phyloP scores from a whole-genome alignment of 1,139 yeast genomes.

The Taphrina flavorubra region DNA sequence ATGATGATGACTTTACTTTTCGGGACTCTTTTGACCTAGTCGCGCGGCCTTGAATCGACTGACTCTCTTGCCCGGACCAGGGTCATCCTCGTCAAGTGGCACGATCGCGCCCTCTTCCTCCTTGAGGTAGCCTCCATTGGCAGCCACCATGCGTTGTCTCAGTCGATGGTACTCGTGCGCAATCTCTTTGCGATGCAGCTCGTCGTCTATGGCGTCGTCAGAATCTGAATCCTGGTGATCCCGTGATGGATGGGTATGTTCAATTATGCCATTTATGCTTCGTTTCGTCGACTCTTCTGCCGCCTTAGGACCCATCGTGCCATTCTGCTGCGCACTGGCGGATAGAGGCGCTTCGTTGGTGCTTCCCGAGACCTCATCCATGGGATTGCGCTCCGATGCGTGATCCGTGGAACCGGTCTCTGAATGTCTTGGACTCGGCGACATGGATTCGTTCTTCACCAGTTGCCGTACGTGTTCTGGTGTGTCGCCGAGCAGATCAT shows the following conservation, averaged over 20 bases:
- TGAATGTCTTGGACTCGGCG: constrained; percentile 13
- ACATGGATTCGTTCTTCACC: constrained; percentile 18
- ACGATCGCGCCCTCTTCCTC: constrained; percentile 30
- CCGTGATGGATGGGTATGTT: constrained; percentile 2
- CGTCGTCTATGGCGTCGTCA: constrained; percentile 28
- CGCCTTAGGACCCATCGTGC: neutral
- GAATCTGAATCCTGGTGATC: neutral
- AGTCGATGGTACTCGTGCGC: constrained; percentile 39
- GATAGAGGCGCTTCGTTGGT: neutral
- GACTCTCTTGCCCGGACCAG: constrained; percentile 16
- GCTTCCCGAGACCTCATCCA: neutral
- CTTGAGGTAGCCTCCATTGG: constrained; percentile 34
- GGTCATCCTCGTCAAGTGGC: constrained; percentile 34
- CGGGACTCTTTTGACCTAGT: constrained; percentile 8
- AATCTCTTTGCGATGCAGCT: constrained; percentile 31
- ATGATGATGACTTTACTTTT: neutral
- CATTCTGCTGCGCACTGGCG: neutral
- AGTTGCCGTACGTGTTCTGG: constrained; percentile 15
- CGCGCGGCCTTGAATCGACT: constrained; percentile 40
- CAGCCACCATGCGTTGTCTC: constrained; percentile 27
- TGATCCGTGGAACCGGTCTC: neutral
- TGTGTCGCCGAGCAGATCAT: constrained; percentile 34
- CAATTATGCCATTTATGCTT: constrained; percentile 18
- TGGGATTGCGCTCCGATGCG: constrained; percentile 5
- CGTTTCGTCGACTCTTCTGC: neutral